These are phyloP conservation scores for Aspergillus sclerotioniger DNA, from an alignment of 495 filamentous ascomycete genomes.

Conservation along the genomic window DNA sequence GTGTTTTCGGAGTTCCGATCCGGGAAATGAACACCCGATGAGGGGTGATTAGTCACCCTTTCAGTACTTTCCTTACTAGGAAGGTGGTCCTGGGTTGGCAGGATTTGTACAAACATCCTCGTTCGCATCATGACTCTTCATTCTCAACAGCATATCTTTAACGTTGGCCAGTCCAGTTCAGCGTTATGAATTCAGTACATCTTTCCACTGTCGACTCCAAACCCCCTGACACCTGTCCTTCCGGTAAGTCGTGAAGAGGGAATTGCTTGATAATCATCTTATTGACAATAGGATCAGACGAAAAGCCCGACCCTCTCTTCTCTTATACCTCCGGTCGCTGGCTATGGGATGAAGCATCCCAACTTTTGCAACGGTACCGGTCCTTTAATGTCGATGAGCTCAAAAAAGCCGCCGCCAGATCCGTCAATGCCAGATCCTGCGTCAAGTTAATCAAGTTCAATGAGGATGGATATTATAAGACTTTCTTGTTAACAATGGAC, in stretches of 20 bases:
- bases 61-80: background rate
- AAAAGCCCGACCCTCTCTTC: background rate
- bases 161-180: no score
- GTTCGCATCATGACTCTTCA: no score
- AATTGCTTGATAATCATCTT: no score
- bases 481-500: slow-evolving; percentile 20
- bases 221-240: no score
- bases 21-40: background rate
- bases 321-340: slow-evolving; percentile 17
- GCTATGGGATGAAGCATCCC: slow-evolving; percentile 18
- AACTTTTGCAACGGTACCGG: slow-evolving; percentile 12
- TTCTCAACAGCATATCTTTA: no score
- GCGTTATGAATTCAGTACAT: no score
- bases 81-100: no score
- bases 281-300: no score
- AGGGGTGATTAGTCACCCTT: background rate
- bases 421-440: slow-evolving; percentile 12
- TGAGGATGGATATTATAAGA: slow-evolving; percentile 24
- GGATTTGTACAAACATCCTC: no score
- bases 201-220: no score
- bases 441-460: slow-evolving; percentile 18
- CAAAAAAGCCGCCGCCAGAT: slow-evolving; percentile 12
- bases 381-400: slow-evolving; percentile 24
- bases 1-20: slow-evolving; percentile 3
- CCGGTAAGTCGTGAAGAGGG: no score